These are phyloP conservation scores for Trichoderma hamatum DNA, from an alignment of 2,329 filamentous ascomycete species.

Conservation along the genomic window DNA sequence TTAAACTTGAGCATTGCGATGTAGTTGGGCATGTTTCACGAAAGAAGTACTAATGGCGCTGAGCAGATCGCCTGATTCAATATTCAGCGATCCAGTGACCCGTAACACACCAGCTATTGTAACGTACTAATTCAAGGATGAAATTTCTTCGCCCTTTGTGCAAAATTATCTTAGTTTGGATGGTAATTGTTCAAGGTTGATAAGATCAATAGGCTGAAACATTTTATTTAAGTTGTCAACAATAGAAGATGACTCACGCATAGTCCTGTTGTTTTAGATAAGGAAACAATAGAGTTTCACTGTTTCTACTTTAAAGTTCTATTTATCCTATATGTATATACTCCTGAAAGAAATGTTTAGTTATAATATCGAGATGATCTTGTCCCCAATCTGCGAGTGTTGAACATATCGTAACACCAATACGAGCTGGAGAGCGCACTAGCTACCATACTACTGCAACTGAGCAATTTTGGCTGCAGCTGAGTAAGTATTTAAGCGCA, in stretches of 20 bases:
- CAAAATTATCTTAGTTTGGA: background rate
- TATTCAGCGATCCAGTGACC: no score
- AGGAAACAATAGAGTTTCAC: background rate
- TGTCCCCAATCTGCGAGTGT: background rate
- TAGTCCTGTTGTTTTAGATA: background rate
- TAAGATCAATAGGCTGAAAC: background rate
- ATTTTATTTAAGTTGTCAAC: background rate
- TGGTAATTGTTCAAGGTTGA: background rate
- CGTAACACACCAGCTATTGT: no score
- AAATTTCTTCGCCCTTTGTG: no score
- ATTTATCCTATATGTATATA: background rate
- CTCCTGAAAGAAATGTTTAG: background rate
- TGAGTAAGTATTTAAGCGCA: background rate
- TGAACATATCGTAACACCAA: background rate
- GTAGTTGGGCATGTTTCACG: no score
- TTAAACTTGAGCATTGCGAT: no score
- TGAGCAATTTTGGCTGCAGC: no score
- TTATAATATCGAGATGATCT: background rate
- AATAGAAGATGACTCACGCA: background rate
- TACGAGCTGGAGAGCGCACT: background rate
- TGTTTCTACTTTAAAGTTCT: background rate
- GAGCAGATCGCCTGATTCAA: no score
- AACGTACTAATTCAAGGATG: no score
- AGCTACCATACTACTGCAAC: background rate
- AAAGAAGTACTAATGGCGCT: no score